phyloP scores from a whole-genome alignment of 1,284 basidiomycete species.

The Ceratorhiza oryzae-sativae region DNA sequence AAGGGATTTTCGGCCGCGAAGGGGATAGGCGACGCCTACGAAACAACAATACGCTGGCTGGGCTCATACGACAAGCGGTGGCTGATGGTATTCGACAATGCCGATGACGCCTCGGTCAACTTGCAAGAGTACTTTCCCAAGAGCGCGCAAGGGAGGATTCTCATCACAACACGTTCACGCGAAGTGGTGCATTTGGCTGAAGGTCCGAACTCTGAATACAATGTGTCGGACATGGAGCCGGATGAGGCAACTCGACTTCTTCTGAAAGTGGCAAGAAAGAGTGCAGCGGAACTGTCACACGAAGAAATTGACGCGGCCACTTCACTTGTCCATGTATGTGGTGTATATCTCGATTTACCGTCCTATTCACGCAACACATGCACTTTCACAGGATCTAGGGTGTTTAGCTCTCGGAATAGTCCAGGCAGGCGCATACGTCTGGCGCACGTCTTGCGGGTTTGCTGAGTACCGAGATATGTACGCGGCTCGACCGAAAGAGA shows the following conservation, averaged over 20 bases:
- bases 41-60: constrained; percentile 6
- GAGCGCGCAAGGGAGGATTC: neutral
- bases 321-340: neutral
- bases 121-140: neutral
- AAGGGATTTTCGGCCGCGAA: neutral
- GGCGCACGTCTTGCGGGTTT: no score
- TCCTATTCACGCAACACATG: no score
- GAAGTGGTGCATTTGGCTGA: neutral
- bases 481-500: neutral
- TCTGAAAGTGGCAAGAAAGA: no score
- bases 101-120: neutral
- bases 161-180: constrained; percentile 27
- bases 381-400: no score
- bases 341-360: neutral
- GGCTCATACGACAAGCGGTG: neutral
- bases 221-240: neutral
- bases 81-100: constrained; percentile 28
- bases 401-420: no score
- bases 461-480: neutral
- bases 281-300: no score
- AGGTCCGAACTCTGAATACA: neutral
- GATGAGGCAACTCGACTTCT: constrained; percentile 5
- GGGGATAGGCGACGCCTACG: neutral
- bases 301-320: neutral
- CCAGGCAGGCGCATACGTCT: no score